Base-by-base conservation (phyloP, 2,329 filamentous ascomycete species). In the Setomelanomma holmii region DNA sequence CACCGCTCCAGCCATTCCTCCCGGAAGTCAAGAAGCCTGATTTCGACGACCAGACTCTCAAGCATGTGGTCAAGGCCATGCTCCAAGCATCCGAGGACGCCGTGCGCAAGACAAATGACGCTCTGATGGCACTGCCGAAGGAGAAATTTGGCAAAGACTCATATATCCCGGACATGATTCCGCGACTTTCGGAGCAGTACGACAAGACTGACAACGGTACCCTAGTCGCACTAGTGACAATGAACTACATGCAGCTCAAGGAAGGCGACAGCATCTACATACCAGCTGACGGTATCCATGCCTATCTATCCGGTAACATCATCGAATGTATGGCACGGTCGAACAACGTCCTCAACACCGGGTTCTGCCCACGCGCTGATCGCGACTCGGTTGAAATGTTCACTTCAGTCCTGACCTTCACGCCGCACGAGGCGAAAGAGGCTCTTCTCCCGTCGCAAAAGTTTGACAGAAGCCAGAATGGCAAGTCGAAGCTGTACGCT, bases 261-360 rank as follows among this genome's bases (percentile, higher is more conserved):
- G 80, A 87, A 0, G 88, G 89, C 14, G 84, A 90, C 45, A 82
- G 84, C 7, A 80, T 91, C 45, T 90, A 84, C 68, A 87, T 91
- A 14, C 88, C 88, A 0, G 87, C 87, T 0, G 88, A 91, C 58
- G 88, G 87, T 4, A 89, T 90, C 47, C 88, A 91, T 66, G 88
- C 88, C 0, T 91, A 90, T 66, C 77, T 91, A 0, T 82, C 82
- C 4, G 89, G 89, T 3, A 85, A 91, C 67, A 90, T 91, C 45
- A 85, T 91, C 61, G 89, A 91, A 72, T 91, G 88, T 74, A 91
- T 91, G 89, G 89, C 89, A 1, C 82, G 88, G 6, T 86, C 82
- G 17, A 87, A 91, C 76, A 90, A 91, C 51, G 88, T 92, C 1
- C 78, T 92, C 43, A 90, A 89, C 71, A 85, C 84, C 0, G 89